Evolutionary conservation across 108 stramenopile species (phyloP), one percentile per base, ranked within the genome.

Genomic region (Schizochytrium sp.): DNA sequence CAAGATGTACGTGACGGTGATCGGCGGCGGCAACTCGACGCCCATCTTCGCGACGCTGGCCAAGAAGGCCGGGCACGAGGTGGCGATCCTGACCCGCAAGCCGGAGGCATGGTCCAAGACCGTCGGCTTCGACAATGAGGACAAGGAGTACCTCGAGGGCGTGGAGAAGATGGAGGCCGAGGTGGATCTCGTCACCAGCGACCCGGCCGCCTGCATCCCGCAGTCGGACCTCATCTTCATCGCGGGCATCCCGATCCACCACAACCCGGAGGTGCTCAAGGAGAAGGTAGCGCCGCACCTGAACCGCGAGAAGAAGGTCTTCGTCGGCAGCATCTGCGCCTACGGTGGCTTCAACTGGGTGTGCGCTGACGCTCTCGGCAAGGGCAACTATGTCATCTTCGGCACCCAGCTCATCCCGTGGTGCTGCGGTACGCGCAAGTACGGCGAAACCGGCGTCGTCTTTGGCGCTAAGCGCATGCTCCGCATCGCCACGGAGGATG

Each of bases 321-420:
- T 89, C 44, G 72, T 89, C 5, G 88, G 88, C 72, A 58, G 55
- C 71, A 89, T 89, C 72, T 89, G 88, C 55, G 71, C 71, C 57
- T 89, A 89, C 72, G 88, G 88, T 18, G 88, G 88, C 19, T 89
- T 89, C 88, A 60, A 89, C 43, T 89, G 88, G 88, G 88, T 89
- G 5, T 51, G 47, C 88, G 71, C 71, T 43, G 43, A 43, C 55
- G 44, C 72, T 55, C 88, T 89, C 72, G 88, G 88, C 72, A 71
- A 71, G 45, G 88, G 88, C 5, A 89, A 89, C 72, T 89, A 89
- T 87, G n/a, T 72, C 60, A 47, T 57, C 60, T 90, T 90, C 57
- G 89, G 89, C 12, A 90, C 87, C 2, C 59, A 90, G 60, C 87
- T 88, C 21, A 87, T 90, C 63, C 89, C 89, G 28, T 90, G 89